Evolutionary conservation across 2,329 filamentous ascomycete genomes (phyloP).

Genomic region (Fusarium devonianum): DNA sequence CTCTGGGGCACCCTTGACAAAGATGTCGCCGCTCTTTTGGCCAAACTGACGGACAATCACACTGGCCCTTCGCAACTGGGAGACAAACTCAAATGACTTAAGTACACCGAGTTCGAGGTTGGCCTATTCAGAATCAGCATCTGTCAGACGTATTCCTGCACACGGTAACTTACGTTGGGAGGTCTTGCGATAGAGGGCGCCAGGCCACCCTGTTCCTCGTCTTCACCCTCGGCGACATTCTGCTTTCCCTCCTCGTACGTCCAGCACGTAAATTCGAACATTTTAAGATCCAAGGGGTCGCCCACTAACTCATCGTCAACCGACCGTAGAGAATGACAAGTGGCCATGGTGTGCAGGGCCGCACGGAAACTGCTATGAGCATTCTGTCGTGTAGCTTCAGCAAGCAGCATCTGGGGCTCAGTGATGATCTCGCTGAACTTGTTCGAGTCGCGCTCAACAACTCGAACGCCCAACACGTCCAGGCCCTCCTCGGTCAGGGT

Average conservation of each 20-base stretch:
- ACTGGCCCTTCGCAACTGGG: slow-evolving; percentile 88
- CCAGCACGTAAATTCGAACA: slow-evolving; percentile 98
- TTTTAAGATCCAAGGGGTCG: slow-evolving; percentile 94
- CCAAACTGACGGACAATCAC: slow-evolving; percentile 91
- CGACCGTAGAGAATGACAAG: slow-evolving; percentile 88
- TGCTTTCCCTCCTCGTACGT: slow-evolving; percentile 87
- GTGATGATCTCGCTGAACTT: slow-evolving; percentile 80
- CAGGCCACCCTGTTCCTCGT: slow-evolving; percentile 77
- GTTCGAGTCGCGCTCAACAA: slow-evolving; percentile 69
- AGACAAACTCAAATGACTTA: slow-evolving; percentile 93
- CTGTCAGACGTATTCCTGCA: too few relatives aligned
- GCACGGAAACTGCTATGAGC: slow-evolving; percentile 56
- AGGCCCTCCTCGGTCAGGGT: slow-evolving; percentile 95
- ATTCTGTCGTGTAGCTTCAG: slow-evolving; percentile 44
- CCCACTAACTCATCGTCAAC: slow-evolving; percentile 90
- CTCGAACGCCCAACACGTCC: slow-evolving; percentile 87
- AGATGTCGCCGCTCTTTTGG: slow-evolving; percentile 82
- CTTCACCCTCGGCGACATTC: slow-evolving; percentile 66
- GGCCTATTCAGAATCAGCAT: slow-evolving; percentile 47
- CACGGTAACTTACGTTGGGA: slow-evolving; percentile 65
- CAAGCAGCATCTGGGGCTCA: slow-evolving; percentile 66
- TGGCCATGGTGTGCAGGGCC: slow-evolving; percentile 93
- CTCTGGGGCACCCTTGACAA: slow-evolving; percentile 95
- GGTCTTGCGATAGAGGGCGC: slow-evolving; percentile 90
- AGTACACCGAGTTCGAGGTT: slow-evolving; percentile 88